Base-by-base conservation (phyloP, 805 yeast genomes). In the Candida ipomoeae region DNA sequence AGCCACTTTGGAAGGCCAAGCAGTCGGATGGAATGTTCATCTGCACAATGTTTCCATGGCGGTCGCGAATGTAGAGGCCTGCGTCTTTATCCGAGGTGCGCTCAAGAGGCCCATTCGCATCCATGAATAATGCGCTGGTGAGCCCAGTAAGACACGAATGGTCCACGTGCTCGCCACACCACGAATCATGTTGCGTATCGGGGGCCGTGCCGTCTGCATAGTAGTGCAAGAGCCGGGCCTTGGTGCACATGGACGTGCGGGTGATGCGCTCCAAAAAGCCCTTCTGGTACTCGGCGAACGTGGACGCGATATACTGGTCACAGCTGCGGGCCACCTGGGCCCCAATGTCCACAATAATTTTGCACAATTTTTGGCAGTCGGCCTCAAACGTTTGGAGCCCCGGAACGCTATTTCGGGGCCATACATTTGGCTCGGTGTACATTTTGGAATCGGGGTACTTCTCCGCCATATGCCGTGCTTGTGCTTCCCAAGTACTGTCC, bases 131-230 rank as follows among this genome's bases (percentile, higher is more conserved):
- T 11, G 84, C 84, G 20, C 82, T 74, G 1, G 84, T 80, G 17
- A 82, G 65, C 0, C 82, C 85, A 0, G 86, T 82, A 20, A 82
- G 63, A 58, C 85, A 80, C 5, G 82, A 77, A 55, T 81, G 85
- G 60, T 82, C 86, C 39, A 73, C 55, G 58, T 82, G 86, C 55
- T 80, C 83, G 0, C 84, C 85, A 61, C 86, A 82, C 86, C 86
- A 82, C 13, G 21, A 10, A 17, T 49, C 52, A 8, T 44, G 34
- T 14, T n/a, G 39, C 13, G 14, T 8, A 4, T 15, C 20, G n/a
- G 40, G 36, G 18, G 10, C 23, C 20, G 20, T n/a, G 39, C 71
- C 73, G 48, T 57, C 48, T 0, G 84, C 79, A 52, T 67, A 81
- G 56, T 82, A 82, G 55, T 82, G 85, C 40, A 82, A 62, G 34